Evolutionary conservation across 352 stramenopile species (phyloP), one percentile per base, ranked within the genome.

Genomic region (Globisporangium uncinulatum): DNA sequence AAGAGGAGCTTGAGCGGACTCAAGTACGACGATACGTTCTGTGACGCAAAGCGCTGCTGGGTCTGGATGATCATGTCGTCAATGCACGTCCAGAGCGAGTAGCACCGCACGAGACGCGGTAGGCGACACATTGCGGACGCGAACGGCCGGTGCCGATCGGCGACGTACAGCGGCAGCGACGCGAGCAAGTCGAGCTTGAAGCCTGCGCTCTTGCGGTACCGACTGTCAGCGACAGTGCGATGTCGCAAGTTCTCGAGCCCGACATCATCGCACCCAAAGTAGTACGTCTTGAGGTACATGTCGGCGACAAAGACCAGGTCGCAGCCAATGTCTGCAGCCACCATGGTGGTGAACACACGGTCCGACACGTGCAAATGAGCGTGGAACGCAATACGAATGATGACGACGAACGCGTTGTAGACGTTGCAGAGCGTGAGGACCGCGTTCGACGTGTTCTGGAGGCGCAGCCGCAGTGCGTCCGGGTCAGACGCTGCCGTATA

Each of bases 301-400:
- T 92, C 81, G 3, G 64, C 11, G 0, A 39, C 62, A 51, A 87
- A 92, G 29, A 69, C 76, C 0, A 61, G 21, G 31, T 93, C 83
- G 17, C 80, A 83, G 5, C 66, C 29, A 0, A 87, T 46, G 42
- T 93, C 80, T 8, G 74, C 37, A n/a, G 71, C 45, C 60, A 65
- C 63, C 19, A 89, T 53, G 0, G 51, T 54, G 0, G 42, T 59
- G 43, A 72, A 74, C 1, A 52, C 36, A 0, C 32, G 51, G 6
- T 20, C 43, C 0, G 70, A 70, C 39, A 70, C 67, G 31, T 83
- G 62, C 31, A 87, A 46, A 29, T 85, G 67, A 0, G 68, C 65
- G 48, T 89, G 66, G 32, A 92, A 92, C 19, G 73, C 72, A 50
- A 92, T 80, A 0, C 79, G 79, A 42, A 92, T 86, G 21, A 93